Conservation (phyloP, 2,329 filamentous ascomycete genomes). For the Microdochium paspali region DNA sequence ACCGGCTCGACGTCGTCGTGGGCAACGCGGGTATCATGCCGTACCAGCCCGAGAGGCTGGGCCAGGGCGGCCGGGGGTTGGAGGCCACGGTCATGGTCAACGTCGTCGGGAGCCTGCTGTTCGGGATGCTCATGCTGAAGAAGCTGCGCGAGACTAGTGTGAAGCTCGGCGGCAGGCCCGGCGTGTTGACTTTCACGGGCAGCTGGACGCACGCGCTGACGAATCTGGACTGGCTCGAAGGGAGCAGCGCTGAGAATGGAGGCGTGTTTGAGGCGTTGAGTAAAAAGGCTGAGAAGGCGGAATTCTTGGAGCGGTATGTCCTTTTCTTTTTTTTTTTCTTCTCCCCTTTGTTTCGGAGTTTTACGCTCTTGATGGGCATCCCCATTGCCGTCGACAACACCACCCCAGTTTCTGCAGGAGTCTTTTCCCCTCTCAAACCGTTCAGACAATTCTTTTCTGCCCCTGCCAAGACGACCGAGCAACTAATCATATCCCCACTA, state of each 20-base stretch:
- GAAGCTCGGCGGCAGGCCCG: slow-evolving; percentile 7
- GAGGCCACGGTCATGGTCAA: slow-evolving; percentile 42
- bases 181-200: slow-evolving; percentile 16
- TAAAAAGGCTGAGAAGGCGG: slow-evolving; percentile 5
- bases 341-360: too few species aligned
- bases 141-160: slow-evolving; percentile 32
- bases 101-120: slow-evolving; percentile 39
- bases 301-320: not conserved
- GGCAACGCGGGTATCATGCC: slow-evolving; percentile 31
- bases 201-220: slow-evolving; percentile 16
- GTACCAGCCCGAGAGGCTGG: slow-evolving; percentile 18
- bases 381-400: too few species aligned
- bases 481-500: too few species aligned
- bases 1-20: slow-evolving; percentile 32
- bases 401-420: too few species aligned
- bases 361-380: too few species aligned
- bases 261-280: slow-evolving; percentile 19
- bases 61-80: too few species aligned
- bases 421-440: too few species aligned
- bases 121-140: slow-evolving; percentile 39
- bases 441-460: too few species aligned
- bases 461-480: too few species aligned
- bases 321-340: not conserved
- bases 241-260: slow-evolving; percentile 14
- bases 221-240: slow-evolving; percentile 10